Percentiles rank a stretch among this genome's conserved stretches.
Conservation (phyloP, 2,329 filamentous ascomycete genomes). For the Mollisia scopiformis region DNA sequence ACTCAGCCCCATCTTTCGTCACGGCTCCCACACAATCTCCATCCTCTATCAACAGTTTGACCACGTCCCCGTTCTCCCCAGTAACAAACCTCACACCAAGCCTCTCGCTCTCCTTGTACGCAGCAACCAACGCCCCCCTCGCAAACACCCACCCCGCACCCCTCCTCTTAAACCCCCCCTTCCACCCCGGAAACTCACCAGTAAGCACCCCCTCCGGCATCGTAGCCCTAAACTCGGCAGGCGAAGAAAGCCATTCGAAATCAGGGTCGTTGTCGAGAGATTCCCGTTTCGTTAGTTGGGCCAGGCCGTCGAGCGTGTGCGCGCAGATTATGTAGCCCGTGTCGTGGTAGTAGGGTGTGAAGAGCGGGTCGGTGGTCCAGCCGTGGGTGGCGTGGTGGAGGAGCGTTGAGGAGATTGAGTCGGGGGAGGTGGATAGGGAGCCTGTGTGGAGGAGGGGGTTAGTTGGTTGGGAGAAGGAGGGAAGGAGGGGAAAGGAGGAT, state of each 20-base stretch:
- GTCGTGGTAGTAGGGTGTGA: constrained; percentile 47
- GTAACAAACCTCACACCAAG: constrained; percentile 52
- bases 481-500: background rate
- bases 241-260: constrained; percentile 41
- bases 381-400: constrained; percentile 42
- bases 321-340: constrained; percentile 51
- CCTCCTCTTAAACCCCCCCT: constrained; percentile 48
- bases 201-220: constrained; percentile 56
- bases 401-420: constrained; percentile 36
- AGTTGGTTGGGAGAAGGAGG: constrained; percentile 20
- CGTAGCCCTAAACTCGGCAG: constrained; percentile 49
- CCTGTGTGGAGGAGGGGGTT: too few species aligned
- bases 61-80: constrained; percentile 43
- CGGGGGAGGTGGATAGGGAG: constrained; percentile 34
- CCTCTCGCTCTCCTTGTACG: constrained; percentile 46
- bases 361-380: constrained; percentile 47
- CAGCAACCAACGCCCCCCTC: constrained; percentile 48
- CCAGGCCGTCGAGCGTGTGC: constrained; percentile 41
- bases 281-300: constrained; percentile 42
- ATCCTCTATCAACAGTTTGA: constrained; percentile 41
- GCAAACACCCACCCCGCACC: constrained; percentile 59
- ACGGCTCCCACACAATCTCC: constrained; percentile 45
- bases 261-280: constrained; percentile 36
- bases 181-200: constrained; percentile 52
- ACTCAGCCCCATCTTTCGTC: constrained; percentile 44